Evolutionary conservation across 306 rosid species (phyloP).

Genomic region (Corylus heterophylla): DNA sequence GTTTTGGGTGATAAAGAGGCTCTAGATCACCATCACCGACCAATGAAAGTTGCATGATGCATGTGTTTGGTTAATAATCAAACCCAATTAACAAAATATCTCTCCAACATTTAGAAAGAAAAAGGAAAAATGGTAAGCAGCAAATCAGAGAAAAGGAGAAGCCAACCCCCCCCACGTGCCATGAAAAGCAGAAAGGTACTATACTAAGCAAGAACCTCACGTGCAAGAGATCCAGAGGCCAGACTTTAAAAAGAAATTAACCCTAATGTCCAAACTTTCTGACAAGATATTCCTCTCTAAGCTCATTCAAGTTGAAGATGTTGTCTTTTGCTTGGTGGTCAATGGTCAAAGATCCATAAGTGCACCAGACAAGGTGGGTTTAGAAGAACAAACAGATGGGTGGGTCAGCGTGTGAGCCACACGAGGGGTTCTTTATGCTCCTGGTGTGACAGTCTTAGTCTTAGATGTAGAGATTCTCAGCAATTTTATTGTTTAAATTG

Average conservation of each 20-base stretch:
- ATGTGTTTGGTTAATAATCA: constrained; percentile 32
- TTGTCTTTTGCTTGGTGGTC: constrained; percentile 40
- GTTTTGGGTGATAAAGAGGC: constrained; percentile 12
- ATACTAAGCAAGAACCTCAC: constrained; percentile 55
- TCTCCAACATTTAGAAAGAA: not conserved
- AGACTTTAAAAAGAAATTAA: constrained; percentile 7
- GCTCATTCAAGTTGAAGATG: constrained; percentile 11
- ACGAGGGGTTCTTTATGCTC: constrained; percentile 72
- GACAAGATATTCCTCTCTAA: constrained; percentile 34
- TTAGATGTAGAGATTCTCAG: not conserved
- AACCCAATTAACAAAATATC: constrained; percentile 17
- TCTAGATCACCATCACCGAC: constrained; percentile 43
- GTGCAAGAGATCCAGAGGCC: constrained; percentile 75
- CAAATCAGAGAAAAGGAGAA: constrained; percentile 14
- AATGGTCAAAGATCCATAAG: constrained; percentile 66
- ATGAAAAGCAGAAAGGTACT: constrained; percentile 62
- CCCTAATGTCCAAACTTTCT: constrained; percentile 9
- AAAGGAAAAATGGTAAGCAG: constrained; percentile 17
- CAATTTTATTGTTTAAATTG: too few species aligned
- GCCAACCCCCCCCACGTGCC: constrained; percentile 53
- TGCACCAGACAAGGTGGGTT: constrained; percentile 35
- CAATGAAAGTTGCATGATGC: constrained; percentile 28
- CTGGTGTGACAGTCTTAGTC: constrained; percentile 23
- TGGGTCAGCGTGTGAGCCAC: constrained; percentile 78
- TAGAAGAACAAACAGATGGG: constrained; percentile 49